Conservation (phyloP, 1,139 yeast species). For the Suzukiozyma palmioleophila region DNA sequence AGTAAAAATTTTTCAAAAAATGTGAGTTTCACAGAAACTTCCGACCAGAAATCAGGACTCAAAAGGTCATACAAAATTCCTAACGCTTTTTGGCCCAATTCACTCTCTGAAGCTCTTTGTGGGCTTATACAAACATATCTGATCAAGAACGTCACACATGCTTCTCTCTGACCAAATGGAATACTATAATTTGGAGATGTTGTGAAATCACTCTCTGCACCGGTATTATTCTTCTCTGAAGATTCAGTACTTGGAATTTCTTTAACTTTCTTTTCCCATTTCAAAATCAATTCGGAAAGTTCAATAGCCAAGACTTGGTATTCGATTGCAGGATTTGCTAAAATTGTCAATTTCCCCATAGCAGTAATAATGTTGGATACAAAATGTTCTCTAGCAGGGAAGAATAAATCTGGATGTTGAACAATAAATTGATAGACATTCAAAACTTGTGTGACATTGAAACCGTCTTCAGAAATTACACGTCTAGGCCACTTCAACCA, state of each 20-base stretch:
- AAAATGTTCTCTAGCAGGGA: conserved; percentile 82
- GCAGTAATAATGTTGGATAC: conserved; percentile 89
- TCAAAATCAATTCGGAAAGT: conserved; percentile 74
- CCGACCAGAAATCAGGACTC: conserved; percentile 77
- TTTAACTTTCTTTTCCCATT: conserved; percentile 70
- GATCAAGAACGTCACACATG: conserved; percentile 86
- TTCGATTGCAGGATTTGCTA: conserved; percentile 77
- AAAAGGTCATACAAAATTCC: conserved; percentile 69
- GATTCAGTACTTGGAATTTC: conserved; percentile 15
- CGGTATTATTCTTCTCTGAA: conserved; percentile 11
- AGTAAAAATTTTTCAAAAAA: conserved; percentile 85
- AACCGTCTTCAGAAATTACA: conserved; percentile 86
- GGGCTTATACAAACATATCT: conserved; percentile 86
- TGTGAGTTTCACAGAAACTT: conserved; percentile 74
- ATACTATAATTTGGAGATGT: conserved; percentile 50
- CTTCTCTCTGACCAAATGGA: conserved; percentile 81
- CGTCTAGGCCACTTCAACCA: conserved; percentile 98
- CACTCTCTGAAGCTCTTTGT: conserved; percentile 80
- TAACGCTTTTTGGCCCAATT: conserved; percentile 76
- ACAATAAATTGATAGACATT: conserved; percentile 89
- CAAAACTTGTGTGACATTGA: conserved; percentile 74
- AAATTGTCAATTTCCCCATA: conserved; percentile 84
- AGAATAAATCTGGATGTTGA: conserved; percentile 80
- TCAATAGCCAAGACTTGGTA: conserved; percentile 86
- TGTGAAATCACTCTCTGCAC: conserved; percentile 26